Evolutionary conservation across 306 rosid genomes (phyloP).

Genomic region (cucumber (Cucumis sativus)): Cucumber_9930_V3 NC_026659.2:27344501-27345000

Average conservation of each 20-base stretch:
- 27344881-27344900: constrained; percentile 29
- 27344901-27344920: constrained; percentile 90
- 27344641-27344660: neutral
- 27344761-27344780: neutral
- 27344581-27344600: constrained; percentile 1
- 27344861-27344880: neutral
- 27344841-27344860: neutral
- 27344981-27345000: constrained; percentile 60
- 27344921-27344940: constrained; percentile 75
- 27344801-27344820: neutral
- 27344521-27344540: constrained; percentile 4
- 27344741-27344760: constrained; percentile 4
- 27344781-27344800: neutral
- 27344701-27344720: neutral
- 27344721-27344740: constrained; percentile 8
- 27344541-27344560: neutral
- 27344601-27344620: neutral
- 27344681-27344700: neutral
- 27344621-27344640: neutral
- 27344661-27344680: neutral
- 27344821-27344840: neutral
- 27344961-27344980: constrained; percentile 74
- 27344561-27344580: neutral
- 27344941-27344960: constrained; percentile 94
- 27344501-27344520: constrained; percentile 1